phyloP scores from a whole-genome alignment of 2,329 filamentous ascomycete species.

The Fusarium albidum region DNA sequence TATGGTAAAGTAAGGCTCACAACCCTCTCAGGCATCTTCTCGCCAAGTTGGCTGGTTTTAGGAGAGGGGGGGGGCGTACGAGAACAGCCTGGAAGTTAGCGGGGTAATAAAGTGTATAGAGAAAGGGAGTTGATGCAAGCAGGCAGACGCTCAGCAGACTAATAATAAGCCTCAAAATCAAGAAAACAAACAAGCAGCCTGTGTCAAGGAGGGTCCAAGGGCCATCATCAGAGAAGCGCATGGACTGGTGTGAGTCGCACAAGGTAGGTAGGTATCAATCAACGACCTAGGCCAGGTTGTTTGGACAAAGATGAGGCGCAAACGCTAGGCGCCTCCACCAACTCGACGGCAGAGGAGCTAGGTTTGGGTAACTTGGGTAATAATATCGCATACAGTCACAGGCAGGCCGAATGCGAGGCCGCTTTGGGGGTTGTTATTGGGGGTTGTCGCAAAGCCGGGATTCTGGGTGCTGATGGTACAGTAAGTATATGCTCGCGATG shows the following conservation, averaged over 20 bases:
- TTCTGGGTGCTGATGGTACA: too few species aligned
- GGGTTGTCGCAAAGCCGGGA: too few species aligned
- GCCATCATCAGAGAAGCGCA: conserved; percentile 9
- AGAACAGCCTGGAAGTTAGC: too few species aligned
- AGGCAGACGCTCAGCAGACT: background rate
- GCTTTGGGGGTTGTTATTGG: too few species aligned
- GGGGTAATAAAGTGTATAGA: conserved; percentile 13
- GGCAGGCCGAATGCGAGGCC: too few species aligned
- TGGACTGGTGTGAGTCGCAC: conserved; percentile 10
- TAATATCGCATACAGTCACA: too few species aligned
- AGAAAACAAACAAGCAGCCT: conserved; percentile 16
- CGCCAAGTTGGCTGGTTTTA: background rate
- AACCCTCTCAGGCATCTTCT: background rate
- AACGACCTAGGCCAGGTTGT: conserved; percentile 7
- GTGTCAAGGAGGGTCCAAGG: conserved; percentile 1
- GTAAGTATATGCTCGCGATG: too few species aligned
- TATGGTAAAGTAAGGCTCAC: conserved; percentile 3
- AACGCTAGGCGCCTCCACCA: background rate
- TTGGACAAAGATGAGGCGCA: background rate
- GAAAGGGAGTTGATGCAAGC: background rate
- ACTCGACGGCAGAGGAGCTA: too few species aligned
- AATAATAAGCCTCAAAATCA: conserved; percentile 9
- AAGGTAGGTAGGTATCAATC: conserved; percentile 28
- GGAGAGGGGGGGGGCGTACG: conserved; percentile 3
- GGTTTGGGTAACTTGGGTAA: too few species aligned